phyloP scores from a whole-genome alignment of 345 rosid genomes.

The Populus alba region DNA sequence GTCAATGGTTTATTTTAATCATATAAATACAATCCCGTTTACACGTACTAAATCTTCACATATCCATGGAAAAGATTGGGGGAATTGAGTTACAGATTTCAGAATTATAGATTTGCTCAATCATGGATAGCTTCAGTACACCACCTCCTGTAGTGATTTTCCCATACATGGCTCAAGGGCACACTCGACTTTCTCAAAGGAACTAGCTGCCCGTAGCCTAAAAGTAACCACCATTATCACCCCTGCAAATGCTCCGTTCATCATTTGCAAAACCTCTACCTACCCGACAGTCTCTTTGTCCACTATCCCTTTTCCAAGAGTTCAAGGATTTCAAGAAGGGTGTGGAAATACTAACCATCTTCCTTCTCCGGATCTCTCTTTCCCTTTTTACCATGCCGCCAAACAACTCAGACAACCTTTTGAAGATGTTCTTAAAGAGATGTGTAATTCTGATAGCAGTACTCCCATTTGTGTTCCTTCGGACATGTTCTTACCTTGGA shows the following conservation, averaged over 20 bases:
- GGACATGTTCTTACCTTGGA: conserved; percentile 28
- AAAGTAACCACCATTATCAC: conserved; percentile 1
- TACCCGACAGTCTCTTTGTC: neutral
- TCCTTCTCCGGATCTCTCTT: conserved; percentile 17
- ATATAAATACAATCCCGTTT: neutral
- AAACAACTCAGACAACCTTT: conserved; percentile 23
- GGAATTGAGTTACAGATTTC: neutral
- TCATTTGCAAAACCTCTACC: neutral
- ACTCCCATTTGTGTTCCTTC: conserved; percentile 29
- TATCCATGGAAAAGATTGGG: neutral
- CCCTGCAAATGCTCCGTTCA: neutral
- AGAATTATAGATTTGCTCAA: neutral
- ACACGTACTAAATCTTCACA: neutral
- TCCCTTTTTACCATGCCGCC: conserved; percentile 22
- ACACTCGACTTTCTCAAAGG: neutral
- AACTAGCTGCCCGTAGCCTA: neutral
- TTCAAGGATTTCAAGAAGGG: conserved; percentile 10
- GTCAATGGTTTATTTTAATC: neutral
- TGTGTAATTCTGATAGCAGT: neutral
- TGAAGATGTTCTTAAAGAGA: conserved; percentile 16
- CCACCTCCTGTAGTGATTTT: conserved; percentile 2
- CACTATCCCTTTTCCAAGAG: neutral
- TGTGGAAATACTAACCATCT: conserved; percentile 28
- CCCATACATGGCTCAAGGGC: conserved; percentile 15
- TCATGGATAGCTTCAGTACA: neutral